Evolutionary conservation across 1,284 basidiomycete genomes (phyloP).

Genomic region (Boletus mariae): DNA sequence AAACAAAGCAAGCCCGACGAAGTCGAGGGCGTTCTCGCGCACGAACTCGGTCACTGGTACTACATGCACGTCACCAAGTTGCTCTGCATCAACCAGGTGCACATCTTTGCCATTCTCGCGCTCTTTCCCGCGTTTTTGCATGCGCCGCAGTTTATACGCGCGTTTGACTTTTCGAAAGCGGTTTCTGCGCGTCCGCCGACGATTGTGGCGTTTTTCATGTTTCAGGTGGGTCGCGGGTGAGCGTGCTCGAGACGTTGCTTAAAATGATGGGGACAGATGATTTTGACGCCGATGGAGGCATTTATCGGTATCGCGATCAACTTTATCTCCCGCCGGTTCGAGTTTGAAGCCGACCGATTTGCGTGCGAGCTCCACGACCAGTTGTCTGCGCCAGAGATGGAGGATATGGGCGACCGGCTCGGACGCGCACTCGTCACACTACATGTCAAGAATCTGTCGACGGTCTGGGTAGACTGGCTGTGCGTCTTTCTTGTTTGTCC

Average conservation of each 20-base stretch:
- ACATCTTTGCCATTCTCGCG: conserved; percentile 83
- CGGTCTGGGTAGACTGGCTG: conserved; percentile 90
- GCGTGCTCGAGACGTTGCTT: neutral
- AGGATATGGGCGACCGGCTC: conserved; percentile 77
- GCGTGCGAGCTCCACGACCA: conserved; percentile 64
- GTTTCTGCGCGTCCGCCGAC: conserved; percentile 74
- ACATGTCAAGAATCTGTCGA: conserved; percentile 87
- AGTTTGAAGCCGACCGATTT: conserved; percentile 87
- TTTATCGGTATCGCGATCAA: conserved; percentile 78
- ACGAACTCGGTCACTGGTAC: conserved; percentile 97
- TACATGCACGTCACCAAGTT: conserved; percentile 71
- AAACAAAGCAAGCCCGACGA: conserved; percentile 85
- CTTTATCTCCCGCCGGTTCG: conserved; percentile 76
- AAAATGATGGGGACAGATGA: conserved; percentile 44
- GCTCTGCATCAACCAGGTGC: conserved; percentile 55
- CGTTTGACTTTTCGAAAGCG: conserved; percentile 80
- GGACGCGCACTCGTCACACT: conserved; percentile 76
- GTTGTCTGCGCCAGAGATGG: conserved; percentile 48
- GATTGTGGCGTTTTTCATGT: conserved; percentile 85
- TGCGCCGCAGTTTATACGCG: conserved; percentile 76
- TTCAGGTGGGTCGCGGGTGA: conserved; percentile 49
- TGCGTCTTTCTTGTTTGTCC: conserved; percentile 35
- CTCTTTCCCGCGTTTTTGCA: conserved; percentile 91
- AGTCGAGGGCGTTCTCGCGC: conserved; percentile 87
- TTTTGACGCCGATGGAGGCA: too few species aligned